A percentile compares a stretch with the other conserved stretches of the same genome.
phyloP scores from a whole-genome alignment of 2,329 filamentous ascomycete species.

The Lachnellula subtilissima region DNA sequence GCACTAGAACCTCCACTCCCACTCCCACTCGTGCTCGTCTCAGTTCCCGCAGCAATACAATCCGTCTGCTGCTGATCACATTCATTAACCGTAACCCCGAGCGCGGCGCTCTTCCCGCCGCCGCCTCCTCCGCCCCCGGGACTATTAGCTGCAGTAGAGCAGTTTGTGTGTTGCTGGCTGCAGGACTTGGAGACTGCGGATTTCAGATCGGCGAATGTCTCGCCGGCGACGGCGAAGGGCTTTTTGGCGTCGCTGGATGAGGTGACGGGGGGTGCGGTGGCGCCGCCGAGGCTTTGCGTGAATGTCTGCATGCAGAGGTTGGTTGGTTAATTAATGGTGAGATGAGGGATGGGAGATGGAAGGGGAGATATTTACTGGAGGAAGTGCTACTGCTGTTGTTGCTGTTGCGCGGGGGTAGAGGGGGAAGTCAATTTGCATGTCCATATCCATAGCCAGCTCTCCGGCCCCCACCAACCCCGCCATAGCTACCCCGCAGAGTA shows the following conservation, averaged over 20 bases:
- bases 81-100: slow-evolving; percentile 13
- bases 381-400: no score
- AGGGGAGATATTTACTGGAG: no score
- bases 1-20: background rate
- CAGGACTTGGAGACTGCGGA: slow-evolving; percentile 11
- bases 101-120: background rate
- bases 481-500: background rate
- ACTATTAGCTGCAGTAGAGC: slow-evolving; percentile 11
- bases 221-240: slow-evolving; percentile 12
- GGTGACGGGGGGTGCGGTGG: background rate
- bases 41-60: background rate
- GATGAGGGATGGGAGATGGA: no score
- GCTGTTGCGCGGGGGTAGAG: background rate
- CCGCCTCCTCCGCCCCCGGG: slow-evolving; percentile 1
- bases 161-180: slow-evolving; percentile 16
- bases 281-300: slow-evolving; percentile 1
- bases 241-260: slow-evolving; percentile 1
- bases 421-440: background rate
- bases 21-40: background rate
- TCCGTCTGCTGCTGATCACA: slow-evolving; percentile 17
- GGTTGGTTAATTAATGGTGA: background rate
- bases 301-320: background rate
- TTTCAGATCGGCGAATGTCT: slow-evolving; percentile 15
- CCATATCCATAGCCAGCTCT: background rate
- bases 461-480: background rate